These are phyloP conservation scores for Myxozyma vanderwaltii DNA, from an alignment of 805 yeast species.

Conservation along the genomic window DNA sequence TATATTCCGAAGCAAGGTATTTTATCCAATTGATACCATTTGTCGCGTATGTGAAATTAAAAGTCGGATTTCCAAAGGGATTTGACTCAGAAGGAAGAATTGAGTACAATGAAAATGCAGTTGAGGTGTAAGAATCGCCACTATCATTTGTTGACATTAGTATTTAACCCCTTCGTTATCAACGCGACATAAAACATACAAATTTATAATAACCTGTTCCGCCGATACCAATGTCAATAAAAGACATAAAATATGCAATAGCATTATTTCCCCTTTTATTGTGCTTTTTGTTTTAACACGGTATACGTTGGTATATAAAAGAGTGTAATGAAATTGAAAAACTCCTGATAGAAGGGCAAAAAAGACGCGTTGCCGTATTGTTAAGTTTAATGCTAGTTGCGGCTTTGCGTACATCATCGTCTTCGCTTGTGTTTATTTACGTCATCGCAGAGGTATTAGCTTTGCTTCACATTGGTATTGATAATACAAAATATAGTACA, in stretches of 20 bases:
- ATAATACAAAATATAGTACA: too few species aligned
- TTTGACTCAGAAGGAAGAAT: slow-evolving; percentile 7
- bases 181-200: neutral
- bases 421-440: too few species aligned
- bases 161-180: too few species aligned
- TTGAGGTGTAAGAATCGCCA: slow-evolving; percentile 28
- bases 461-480: too few species aligned
- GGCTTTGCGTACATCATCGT: too few species aligned
- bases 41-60: slow-evolving; percentile 4
- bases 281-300: too few species aligned
- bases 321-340: too few species aligned
- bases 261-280: too few species aligned
- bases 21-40: slow-evolving; percentile 28
- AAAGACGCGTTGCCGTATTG: neutral
- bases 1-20: slow-evolving; percentile 16
- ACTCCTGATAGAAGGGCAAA: neutral
- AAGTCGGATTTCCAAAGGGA: slow-evolving; percentile 24
- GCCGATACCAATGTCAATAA: neutral
- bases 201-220: neutral
- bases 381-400: neutral
- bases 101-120: slow-evolving; percentile 9
- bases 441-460: too few species aligned
- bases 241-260: neutral
- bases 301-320: too few species aligned
- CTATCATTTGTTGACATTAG: neutral